A percentile compares a stretch with the other conserved stretches of the same genome.
These are phyloP conservation scores for Rhodotorula toruloides DNA, from an alignment of 768 basidiomycete genomes.

Conservation along the genomic window DNA sequence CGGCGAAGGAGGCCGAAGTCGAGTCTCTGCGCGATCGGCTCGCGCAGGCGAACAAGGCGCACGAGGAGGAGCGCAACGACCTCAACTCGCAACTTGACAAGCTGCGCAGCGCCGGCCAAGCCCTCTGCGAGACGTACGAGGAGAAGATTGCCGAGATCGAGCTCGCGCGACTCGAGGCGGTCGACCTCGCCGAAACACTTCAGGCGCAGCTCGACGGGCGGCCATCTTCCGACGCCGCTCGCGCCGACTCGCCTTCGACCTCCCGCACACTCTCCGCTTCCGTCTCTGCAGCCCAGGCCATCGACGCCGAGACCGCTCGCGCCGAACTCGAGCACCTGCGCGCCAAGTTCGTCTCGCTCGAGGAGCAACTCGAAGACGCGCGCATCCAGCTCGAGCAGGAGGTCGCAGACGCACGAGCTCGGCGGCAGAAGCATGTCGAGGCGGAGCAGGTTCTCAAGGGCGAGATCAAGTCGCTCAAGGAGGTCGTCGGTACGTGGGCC, in stretches of 20 bases:
- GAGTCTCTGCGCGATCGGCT: constrained; percentile 54
- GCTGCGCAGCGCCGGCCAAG: constrained; percentile 81
- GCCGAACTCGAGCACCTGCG: constrained; percentile 87
- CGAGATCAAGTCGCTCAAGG: constrained; percentile 66
- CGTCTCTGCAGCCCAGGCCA: constrained; percentile 62
- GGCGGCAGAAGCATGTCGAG: constrained; percentile 42
- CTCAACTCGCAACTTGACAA: constrained; percentile 71
- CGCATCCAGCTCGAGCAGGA: constrained; percentile 65
- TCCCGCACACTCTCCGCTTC: not conserved
- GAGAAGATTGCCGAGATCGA: constrained; percentile 71
- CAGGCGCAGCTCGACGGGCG: constrained; percentile 54
- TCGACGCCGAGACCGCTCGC: constrained; percentile 86
- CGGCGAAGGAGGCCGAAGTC: constrained; percentile 61
- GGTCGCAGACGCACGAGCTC: constrained; percentile 41
- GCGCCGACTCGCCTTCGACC: not conserved
- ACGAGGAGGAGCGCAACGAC: constrained; percentile 61
- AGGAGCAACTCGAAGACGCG: constrained; percentile 76
- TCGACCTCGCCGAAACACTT: constrained; percentile 58
- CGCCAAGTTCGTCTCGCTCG: constrained; percentile 65
- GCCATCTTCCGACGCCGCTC: not conserved
- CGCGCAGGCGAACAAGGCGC: constrained; percentile 50
- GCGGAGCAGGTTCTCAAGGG: constrained; percentile 58
- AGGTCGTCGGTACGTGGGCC: constrained; percentile 59
- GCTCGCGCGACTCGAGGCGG: constrained; percentile 68
- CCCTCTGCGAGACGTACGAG: constrained; percentile 90